Evolutionary conservation across 2,329 filamentous ascomycete species (phyloP).

Genomic region (Ascochyta rabiei): DNA sequence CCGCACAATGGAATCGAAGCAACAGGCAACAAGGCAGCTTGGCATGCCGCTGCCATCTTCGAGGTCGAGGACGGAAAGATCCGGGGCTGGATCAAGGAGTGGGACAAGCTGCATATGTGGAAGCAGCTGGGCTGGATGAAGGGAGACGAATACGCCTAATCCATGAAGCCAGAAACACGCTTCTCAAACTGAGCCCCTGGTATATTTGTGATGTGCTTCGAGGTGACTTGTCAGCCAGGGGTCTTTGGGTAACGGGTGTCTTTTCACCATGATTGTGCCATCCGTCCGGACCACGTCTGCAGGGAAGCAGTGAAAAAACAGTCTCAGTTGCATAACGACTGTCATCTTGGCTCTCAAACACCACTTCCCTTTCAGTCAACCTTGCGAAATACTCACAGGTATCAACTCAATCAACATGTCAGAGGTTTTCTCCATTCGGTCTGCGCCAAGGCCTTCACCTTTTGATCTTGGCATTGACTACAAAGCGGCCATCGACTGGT

Average conservation of each 20-base stretch:
- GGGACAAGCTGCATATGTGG: constrained; percentile 38
- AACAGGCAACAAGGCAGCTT: constrained; percentile 40
- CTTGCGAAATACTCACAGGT: too few relatives aligned
- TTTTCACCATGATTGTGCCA: too few relatives aligned
- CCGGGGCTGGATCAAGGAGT: constrained; percentile 47
- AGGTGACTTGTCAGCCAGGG: too few relatives aligned
- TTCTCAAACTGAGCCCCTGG: too few relatives aligned
- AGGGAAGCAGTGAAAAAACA: too few relatives aligned
- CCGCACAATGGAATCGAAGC: constrained; percentile 46
- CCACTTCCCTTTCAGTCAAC: too few relatives aligned
- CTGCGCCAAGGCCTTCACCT: not conserved
- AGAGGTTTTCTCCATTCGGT: not conserved
- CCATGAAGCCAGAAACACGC: too few relatives aligned
- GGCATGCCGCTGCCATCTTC: constrained; percentile 50
- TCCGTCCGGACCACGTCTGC: too few relatives aligned
- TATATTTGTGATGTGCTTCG: too few relatives aligned
- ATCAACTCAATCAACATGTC: not conserved
- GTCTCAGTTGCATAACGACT: too few relatives aligned
- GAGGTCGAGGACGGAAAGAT: constrained; percentile 47
- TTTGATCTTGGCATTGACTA: not conserved
- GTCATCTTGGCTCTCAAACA: too few relatives aligned
- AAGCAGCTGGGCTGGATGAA: constrained; percentile 25
- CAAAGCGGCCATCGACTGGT: not conserved
- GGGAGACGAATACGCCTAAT: constrained; percentile 8
- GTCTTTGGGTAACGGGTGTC: too few relatives aligned